Base-by-base conservation (phyloP, 1,284 basidiomycete species). In the Athelia sp. region DNA sequence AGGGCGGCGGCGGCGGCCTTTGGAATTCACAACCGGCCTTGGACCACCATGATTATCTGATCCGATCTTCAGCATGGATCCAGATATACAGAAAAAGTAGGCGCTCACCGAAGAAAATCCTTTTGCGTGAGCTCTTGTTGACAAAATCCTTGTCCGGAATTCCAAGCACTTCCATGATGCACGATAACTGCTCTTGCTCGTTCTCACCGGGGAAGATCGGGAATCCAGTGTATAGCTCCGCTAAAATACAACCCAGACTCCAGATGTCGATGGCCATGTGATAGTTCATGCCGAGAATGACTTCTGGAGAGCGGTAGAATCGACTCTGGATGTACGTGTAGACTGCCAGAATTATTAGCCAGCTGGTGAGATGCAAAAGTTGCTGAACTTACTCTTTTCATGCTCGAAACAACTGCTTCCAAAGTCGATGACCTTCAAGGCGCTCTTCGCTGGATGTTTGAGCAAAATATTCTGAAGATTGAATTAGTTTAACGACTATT, bases 151-250 rank as follows among this genome's bases (percentile, higher is more conserved):
- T 90, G 57, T 99, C 97, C 0, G 97, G 97, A 29, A 94, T 74
- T 13, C 97, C 97, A 36, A 99, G 82, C 8, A 99, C 90, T 67
- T 99, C 97, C 96, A 99, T 99, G 69, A 99, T 99, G 67, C 97
- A 99, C 4, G 95, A 91, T 52, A 99, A 72, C 63, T 99, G 96
- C 66, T 99, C 96, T 69, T 98, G 94, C 69, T 99, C 97, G 63
- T 97, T 97, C 70, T 98, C 96, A n/a, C 96, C 96, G 0, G 96
- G 96, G 71, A 99, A 99, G 61, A 99, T 95, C 0, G 97, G 97
- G 67, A 94, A 98, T 1, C 97, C 97, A n/a, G 97, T 99, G 70
- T 92, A 97, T 40, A 99, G 74, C 69, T 99, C 97, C 18, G 95
- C 96, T 47, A 99, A 75, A 57, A 99, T 99, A 62, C 97, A 99